Conservation (phyloP, 2,329 filamentous ascomycete species). For the Fusarium udum region DNA sequence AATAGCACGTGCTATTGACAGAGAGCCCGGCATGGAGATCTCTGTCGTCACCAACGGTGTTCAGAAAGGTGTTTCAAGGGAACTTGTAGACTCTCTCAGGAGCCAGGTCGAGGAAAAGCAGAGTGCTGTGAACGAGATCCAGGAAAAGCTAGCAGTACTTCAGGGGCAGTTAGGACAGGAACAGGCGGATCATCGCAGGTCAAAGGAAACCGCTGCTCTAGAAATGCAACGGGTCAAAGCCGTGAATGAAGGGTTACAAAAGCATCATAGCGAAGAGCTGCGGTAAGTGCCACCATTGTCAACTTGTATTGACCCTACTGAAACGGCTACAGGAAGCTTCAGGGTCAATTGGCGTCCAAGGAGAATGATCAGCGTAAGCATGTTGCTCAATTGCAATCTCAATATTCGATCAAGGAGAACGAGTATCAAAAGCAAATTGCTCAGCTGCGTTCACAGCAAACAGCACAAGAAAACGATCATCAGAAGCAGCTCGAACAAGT, state of each 20-base stretch:
- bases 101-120: conserved; percentile 80
- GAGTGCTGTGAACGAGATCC: conserved; percentile 57
- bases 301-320: conserved; percentile 16
- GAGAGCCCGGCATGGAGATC: conserved; percentile 88
- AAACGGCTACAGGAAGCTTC: conserved; percentile 42
- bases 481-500: conserved; percentile 56
- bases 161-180: conserved; percentile 73
- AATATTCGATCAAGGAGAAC: conserved; percentile 43
- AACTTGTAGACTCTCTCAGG: conserved; percentile 87
- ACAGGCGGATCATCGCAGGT: conserved; percentile 74
- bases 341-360: conserved; percentile 43
- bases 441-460: conserved; percentile 35
- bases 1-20: conserved; percentile 84
- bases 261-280: conserved; percentile 73
- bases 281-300: conserved; percentile 51
- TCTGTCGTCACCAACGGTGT: conserved; percentile 81
- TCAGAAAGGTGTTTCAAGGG: conserved; percentile 91
- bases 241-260: conserved; percentile 76
- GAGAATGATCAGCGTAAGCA: conserved; percentile 47
- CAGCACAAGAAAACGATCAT: conserved; percentile 46
- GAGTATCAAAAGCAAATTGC: conserved; percentile 42
- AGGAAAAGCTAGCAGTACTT: conserved; percentile 57
- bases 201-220: conserved; percentile 63
- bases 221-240: conserved; percentile 60
- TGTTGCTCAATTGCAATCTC: conserved; percentile 42